These are phyloP conservation scores for Lentinula lateritia DNA, from an alignment of 768 basidiomycete species.

Conservation along the genomic window DNA sequence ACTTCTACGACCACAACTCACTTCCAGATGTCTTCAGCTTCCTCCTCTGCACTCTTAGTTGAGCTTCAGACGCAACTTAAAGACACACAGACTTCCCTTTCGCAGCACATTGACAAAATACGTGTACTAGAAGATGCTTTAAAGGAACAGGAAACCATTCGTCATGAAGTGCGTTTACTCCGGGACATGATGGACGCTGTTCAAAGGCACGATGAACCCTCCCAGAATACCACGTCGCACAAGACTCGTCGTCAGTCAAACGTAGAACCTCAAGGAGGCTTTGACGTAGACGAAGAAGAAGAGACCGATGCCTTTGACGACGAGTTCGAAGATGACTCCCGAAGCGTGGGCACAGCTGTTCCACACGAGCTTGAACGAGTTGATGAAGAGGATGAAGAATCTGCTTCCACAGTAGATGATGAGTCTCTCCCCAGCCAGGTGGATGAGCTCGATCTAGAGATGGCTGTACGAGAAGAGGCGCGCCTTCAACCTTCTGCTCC, in stretches of 20 bases:
- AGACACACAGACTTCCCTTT: constrained; percentile 77
- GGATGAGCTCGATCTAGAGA: not conserved
- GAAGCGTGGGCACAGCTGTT: constrained; percentile 68
- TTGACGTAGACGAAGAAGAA: constrained; percentile 26
- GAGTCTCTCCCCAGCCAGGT: not conserved
- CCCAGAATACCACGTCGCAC: not conserved
- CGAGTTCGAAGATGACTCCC: constrained; percentile 64
- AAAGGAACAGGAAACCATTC: constrained; percentile 79
- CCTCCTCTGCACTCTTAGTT: constrained; percentile 24
- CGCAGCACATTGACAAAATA: constrained; percentile 76
- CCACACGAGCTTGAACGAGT: constrained; percentile 67
- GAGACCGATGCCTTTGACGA: constrained; percentile 18
- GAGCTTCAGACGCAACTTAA: constrained; percentile 79
- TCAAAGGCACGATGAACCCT: constrained; percentile 40
- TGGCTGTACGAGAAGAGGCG: not conserved
- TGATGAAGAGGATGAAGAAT: constrained; percentile 71
- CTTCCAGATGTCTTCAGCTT: constrained; percentile 10
- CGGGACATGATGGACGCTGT: constrained; percentile 63
- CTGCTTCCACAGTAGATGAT: constrained; percentile 21
- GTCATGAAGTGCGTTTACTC: constrained; percentile 68
- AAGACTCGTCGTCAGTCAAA: not conserved
- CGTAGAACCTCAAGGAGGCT: constrained; percentile 21
- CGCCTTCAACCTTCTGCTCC: not conserved
- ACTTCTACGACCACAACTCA: constrained; percentile 20
- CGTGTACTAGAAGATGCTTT: constrained; percentile 77